Base-by-base conservation (phyloP, 2,329 filamentous ascomycete genomes). In the Alternaria panax region DNA sequence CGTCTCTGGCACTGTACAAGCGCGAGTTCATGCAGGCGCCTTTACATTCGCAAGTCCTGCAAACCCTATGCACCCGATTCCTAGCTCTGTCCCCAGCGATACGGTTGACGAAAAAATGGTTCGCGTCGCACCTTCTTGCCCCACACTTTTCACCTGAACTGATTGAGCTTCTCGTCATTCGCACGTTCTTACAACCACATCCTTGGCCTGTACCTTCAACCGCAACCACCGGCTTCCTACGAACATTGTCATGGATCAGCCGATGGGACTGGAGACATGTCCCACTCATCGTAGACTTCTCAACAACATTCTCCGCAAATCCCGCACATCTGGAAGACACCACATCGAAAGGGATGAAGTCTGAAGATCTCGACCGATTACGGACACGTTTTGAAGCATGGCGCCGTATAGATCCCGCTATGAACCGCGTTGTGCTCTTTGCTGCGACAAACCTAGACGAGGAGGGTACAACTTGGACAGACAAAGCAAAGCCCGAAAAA, bases 201-300 rank as follows among this genome's bases (percentile, higher is more conserved):
- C 93, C 95, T 0, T 97, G 92, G 90, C 81, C 86, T 36, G 81
- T 86, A 0, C 94, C 96, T 0, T 90, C 90, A 0, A 94, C 90
- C 67, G 84, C 90, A 9, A 88, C 88, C 68, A 90, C 90, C 0
- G 95, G 92, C 5, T 94, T 99, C 73, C 79, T 96, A 27, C 88
- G 93, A 22, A 91, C 92, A 1, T 82, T 99, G 1, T 82, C 89
- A 30, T 90, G 94, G 76, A 83, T 99, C 14, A 88, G 93, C 1
- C 85, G 88, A 41, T 99, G 95, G 93, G 92, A 98, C 75, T 99
- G 95, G 95, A 87, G 91, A 27, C 84, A 88, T 7, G 89, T 93
- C 53, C 91, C 95, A 1, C 83, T 98, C 30, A 84, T 97, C 32
- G 84, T 97, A 25, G 92, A 97, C 75, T 85, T 92, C 25, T 85